Percentiles rank a stretch among this genome's conserved stretches.
phyloP scores from a whole-genome alignment of 129 eudicot species.

The Rutidosis leptorrhynchoides region DNA sequence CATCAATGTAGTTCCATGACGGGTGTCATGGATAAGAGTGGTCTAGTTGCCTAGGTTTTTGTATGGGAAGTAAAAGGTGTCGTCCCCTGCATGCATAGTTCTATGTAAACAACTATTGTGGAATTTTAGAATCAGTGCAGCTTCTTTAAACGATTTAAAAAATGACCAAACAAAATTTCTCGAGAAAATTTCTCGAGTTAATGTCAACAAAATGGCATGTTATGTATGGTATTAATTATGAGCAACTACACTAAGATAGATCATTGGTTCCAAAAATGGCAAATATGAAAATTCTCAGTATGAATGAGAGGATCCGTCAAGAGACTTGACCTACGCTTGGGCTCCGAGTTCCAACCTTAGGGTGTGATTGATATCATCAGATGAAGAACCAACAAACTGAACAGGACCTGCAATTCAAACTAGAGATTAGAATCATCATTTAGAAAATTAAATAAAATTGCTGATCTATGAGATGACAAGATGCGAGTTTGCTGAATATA shows the following conservation, averaged over 20 bases:
- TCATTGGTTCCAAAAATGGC: slow-evolving; percentile 2
- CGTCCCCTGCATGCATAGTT: too few relatives aligned
- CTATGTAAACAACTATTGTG: background rate
- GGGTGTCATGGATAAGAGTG: too few relatives aligned
- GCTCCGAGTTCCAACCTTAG: slow-evolving; percentile 80
- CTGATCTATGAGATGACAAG: background rate
- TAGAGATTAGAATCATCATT: background rate
- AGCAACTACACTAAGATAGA: slow-evolving; percentile 4
- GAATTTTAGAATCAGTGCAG: background rate
- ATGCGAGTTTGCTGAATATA: slow-evolving; percentile 14
- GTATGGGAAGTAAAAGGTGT: too few relatives aligned
- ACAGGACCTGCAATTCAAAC: slow-evolving; percentile 58
- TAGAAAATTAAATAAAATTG: background rate
- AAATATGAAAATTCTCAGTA: background rate
- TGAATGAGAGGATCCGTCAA: slow-evolving; percentile 1
- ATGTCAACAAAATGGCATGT: background rate
- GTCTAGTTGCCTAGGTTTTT: too few relatives aligned
- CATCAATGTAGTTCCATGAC: too few relatives aligned
- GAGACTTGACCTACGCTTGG: slow-evolving; percentile 37
- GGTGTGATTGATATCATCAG: slow-evolving; percentile 58
- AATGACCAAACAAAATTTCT: background rate
- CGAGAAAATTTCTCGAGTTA: background rate
- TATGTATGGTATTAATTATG: background rate
- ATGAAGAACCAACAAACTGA: slow-evolving; percentile 62
- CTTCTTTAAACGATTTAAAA: background rate